These are phyloP conservation scores for Durio zibethinus DNA, from an alignment of 345 rosid genomes.

Conservation along the genomic window DNA sequence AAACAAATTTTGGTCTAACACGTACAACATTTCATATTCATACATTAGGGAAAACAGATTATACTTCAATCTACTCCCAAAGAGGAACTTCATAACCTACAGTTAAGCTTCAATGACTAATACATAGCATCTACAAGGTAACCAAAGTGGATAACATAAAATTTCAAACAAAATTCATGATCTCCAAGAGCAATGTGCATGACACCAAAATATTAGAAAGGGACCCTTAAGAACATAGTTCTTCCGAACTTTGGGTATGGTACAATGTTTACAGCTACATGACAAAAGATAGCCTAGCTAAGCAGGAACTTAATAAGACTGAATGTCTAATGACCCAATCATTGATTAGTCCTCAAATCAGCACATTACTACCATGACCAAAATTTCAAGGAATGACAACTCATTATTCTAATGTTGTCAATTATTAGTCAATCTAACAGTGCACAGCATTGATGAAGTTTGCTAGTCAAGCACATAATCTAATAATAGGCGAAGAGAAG, in stretches of 20 bases:
- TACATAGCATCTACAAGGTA: background rate
- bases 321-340: background rate
- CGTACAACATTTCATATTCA: background rate
- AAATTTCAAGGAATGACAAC: background rate
- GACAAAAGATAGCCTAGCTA: background rate
- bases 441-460: background rate
- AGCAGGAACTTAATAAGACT: background rate
- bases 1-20: background rate
- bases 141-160: background rate
- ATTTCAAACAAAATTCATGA: background rate
- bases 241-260: background rate
- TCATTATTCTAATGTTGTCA: background rate
- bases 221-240: background rate
- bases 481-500: background rate
- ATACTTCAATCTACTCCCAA: conserved; percentile 11
- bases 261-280: background rate
- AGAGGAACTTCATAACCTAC: conserved; percentile 4
- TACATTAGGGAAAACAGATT: background rate
- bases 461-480: background rate
- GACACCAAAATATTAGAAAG: background rate
- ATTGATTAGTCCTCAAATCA: background rate
- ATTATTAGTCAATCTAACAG: background rate
- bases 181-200: background rate
- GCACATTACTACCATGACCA: background rate
- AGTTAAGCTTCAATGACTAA: background rate